Conservation (phyloP, 2,329 filamentous ascomycete species). For the Aspergillus uvarum region DNA sequence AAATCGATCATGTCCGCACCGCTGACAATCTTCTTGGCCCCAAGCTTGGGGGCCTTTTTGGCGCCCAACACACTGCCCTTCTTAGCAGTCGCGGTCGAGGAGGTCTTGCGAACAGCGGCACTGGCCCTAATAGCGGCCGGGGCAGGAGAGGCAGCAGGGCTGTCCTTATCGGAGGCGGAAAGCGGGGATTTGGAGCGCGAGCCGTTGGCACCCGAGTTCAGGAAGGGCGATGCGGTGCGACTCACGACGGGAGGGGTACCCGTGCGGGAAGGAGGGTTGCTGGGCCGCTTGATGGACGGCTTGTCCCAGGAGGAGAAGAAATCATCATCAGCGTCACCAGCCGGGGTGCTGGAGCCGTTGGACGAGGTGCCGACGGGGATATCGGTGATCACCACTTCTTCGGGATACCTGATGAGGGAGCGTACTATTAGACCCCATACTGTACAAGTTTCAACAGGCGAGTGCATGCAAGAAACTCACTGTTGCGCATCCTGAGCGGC, state of each 20-base stretch:
- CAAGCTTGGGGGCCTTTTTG: slow-evolving; percentile 80
- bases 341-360: slow-evolving; percentile 72
- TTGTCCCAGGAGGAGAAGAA: slow-evolving; percentile 99
- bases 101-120: slow-evolving; percentile 76
- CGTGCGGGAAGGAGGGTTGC: slow-evolving; percentile 86
- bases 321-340: slow-evolving; percentile 79
- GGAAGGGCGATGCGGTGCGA: slow-evolving; percentile 85
- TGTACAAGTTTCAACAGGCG: too few species aligned
- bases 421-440: slow-evolving; percentile 12
- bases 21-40: slow-evolving; percentile 79
- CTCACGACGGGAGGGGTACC: slow-evolving; percentile 78
- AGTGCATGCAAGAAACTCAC: slow-evolving; percentile 53
- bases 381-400: slow-evolving; percentile 83
- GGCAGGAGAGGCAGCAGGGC: slow-evolving; percentile 48
- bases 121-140: slow-evolving; percentile 70
- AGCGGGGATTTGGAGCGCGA: slow-evolving; percentile 84
- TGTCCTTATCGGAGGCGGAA: slow-evolving; percentile 54
- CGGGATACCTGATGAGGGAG: slow-evolving; percentile 63
- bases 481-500: slow-evolving; percentile 80
- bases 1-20: slow-evolving; percentile 80
- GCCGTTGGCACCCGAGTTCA: slow-evolving; percentile 67
- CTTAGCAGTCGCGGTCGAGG: slow-evolving; percentile 63
- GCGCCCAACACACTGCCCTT: slow-evolving; percentile 83
- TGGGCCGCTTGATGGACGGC: slow-evolving; percentile 92
- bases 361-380: slow-evolving; percentile 57